These are phyloP conservation scores for Marvania coccoides DNA, from an alignment of 139 green algal genomes.

Conservation along the genomic window DNA sequence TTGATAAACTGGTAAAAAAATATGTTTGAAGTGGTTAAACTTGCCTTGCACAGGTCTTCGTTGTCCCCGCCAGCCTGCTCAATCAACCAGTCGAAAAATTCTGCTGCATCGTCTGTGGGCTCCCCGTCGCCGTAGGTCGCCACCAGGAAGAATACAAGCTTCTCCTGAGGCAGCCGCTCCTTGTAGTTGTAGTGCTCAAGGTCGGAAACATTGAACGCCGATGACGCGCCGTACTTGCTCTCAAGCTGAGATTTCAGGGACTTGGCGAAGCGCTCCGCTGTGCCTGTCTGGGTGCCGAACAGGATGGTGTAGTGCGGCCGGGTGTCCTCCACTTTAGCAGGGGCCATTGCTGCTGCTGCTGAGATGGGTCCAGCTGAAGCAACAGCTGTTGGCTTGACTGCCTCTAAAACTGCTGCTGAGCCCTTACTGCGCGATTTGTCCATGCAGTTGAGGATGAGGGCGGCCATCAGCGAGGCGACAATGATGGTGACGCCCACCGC, in stretches of 20 bases:
- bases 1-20: background rate
- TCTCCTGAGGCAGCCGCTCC: slow-evolving; percentile 50
- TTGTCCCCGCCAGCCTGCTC: slow-evolving; percentile 41
- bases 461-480: background rate
- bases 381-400: too few species aligned
- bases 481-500: background rate
- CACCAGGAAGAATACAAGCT: slow-evolving; percentile 73
- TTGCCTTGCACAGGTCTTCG: slow-evolving; percentile 21
- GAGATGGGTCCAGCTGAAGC: background rate
- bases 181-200: slow-evolving; percentile 54
- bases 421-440: background rate
- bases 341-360: background rate
- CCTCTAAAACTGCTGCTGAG: too few species aligned
- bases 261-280: slow-evolving; percentile 84
- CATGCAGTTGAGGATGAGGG: background rate
- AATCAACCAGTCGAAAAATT: slow-evolving; percentile 79
- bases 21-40: background rate
- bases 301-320: slow-evolving; percentile 30
- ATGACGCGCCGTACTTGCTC: slow-evolving; percentile 46
- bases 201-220: slow-evolving; percentile 57
- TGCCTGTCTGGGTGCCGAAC: slow-evolving; percentile 81
- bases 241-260: slow-evolving; percentile 48
- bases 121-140: slow-evolving; percentile 98
- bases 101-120: slow-evolving; percentile 83
- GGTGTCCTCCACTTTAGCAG: background rate